phyloP scores from a whole-genome alignment of 2,329 filamentous ascomycete species.

The Pseudogymnoascus sp. region DNA sequence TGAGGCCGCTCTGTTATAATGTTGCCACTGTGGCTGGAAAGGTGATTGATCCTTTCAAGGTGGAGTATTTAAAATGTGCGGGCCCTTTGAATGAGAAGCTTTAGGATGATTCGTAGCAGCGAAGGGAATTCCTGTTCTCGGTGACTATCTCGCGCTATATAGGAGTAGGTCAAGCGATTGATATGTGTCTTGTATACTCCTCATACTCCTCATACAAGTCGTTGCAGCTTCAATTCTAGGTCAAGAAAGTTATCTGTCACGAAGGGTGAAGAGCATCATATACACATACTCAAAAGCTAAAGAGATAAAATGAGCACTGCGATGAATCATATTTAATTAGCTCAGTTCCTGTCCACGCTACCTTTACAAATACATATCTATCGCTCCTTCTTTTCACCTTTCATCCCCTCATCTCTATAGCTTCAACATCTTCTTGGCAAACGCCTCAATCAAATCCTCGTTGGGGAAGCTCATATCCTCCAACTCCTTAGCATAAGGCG shows the following conservation, averaged over 20 bases:
- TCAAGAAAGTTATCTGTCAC: neutral
- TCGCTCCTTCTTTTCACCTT: neutral
- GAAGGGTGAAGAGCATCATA: neutral
- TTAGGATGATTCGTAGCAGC: neutral
- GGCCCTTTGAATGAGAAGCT: neutral
- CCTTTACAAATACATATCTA: constrained; percentile 10
- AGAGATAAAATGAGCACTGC: neutral
- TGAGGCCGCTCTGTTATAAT: neutral
- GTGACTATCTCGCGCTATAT: neutral
- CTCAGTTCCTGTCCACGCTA: constrained; percentile 7
- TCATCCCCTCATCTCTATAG: constrained; percentile 46
- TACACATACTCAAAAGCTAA: neutral
- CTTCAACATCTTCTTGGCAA: constrained; percentile 81
- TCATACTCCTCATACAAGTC: neutral
- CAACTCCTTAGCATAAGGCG: constrained; percentile 85
- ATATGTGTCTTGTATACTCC: neutral
- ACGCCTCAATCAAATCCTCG: constrained; percentile 78
- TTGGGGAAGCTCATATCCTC: constrained; percentile 95
- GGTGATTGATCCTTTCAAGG: neutral
- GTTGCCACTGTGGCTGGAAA: neutral
- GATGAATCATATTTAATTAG: constrained; percentile 9
- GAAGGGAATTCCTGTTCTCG: neutral
- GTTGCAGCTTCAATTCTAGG: neutral
- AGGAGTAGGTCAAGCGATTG: neutral
- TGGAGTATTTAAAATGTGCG: neutral